Evolutionary conservation across 805 yeast genomes (phyloP).

Genomic region (Candida tibetensis): DNA sequence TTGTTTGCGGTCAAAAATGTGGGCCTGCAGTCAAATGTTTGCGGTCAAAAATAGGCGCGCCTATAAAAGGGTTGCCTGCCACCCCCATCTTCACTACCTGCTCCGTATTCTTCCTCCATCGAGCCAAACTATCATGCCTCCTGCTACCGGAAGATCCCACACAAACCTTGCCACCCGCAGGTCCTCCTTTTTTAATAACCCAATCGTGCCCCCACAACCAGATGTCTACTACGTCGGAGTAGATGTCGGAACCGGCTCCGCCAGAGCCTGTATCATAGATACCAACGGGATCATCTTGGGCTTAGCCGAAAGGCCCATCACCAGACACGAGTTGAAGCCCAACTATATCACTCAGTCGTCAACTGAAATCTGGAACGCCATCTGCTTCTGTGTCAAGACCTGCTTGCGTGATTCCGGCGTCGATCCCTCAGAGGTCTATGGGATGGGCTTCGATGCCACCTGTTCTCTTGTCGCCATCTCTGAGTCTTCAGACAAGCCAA

Average conservation of each 20-base stretch:
- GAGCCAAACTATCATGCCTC: background rate
- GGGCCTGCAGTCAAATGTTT: no score
- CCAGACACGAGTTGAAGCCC: constrained; percentile 71
- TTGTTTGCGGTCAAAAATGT: no score
- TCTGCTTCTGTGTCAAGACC: constrained; percentile 75
- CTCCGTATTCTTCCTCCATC: background rate
- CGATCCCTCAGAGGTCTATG: constrained; percentile 64
- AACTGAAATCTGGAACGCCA: constrained; percentile 86
- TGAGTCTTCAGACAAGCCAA: constrained; percentile 62
- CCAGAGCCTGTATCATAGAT: constrained; percentile 90
- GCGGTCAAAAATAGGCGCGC: background rate
- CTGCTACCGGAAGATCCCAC: constrained; percentile 30
- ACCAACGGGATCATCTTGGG: constrained; percentile 77
- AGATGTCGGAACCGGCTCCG: constrained; percentile 97
- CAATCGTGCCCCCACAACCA: constrained; percentile 37
- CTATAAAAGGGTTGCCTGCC: background rate
- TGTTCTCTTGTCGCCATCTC: constrained; percentile 86
- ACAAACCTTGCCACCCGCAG: constrained; percentile 39
- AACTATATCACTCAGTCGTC: constrained; percentile 82
- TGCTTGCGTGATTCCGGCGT: constrained; percentile 74
- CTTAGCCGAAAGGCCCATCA: constrained; percentile 73
- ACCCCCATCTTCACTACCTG: background rate
- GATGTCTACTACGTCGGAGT: constrained; percentile 70
- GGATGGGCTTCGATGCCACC: constrained; percentile 96
- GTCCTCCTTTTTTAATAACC: constrained; percentile 36